A percentile compares a stretch with the other conserved stretches of the same genome.
Evolutionary conservation across 106 monocot genomes (phyloP).

Genomic region (Acorus gramineus): DNA sequence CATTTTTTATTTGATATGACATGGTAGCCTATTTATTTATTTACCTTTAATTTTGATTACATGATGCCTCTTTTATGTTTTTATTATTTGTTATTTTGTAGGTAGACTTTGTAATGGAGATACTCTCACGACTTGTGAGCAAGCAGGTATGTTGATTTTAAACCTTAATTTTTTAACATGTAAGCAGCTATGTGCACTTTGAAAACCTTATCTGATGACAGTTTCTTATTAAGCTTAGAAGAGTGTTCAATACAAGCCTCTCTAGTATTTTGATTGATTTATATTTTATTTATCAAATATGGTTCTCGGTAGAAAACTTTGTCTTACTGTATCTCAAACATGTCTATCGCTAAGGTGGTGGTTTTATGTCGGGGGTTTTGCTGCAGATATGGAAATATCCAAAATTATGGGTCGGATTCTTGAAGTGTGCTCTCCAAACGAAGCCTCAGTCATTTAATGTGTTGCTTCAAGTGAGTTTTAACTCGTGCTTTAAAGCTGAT

Average conservation of each 20-base stretch:
- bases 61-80: background rate
- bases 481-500: background rate
- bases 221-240: too few species aligned
- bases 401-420: constrained; percentile 94
- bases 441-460: constrained; percentile 85
- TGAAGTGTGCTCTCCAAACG: constrained; percentile 77
- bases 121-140: constrained; percentile 78
- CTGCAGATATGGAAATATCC: constrained; percentile 94
- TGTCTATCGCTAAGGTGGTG: background rate
- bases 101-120: constrained; percentile 98
- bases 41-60: background rate
- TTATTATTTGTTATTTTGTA: constrained; percentile 23
- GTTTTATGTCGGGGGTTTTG: background rate
- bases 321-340: background rate
- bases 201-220: too few species aligned
- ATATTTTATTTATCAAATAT: too few species aligned
- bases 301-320: too few species aligned
- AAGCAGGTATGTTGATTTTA: constrained; percentile 50
- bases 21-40: background rate
- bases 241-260: too few species aligned
- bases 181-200: too few species aligned
- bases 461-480: constrained; percentile 68
- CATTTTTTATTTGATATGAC: too few species aligned
- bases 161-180: too few species aligned
- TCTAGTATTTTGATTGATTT: too few species aligned